Evolutionary conservation across 129 eudicot genomes (phyloP).

Genomic region (Lactuca saligna): DNA sequence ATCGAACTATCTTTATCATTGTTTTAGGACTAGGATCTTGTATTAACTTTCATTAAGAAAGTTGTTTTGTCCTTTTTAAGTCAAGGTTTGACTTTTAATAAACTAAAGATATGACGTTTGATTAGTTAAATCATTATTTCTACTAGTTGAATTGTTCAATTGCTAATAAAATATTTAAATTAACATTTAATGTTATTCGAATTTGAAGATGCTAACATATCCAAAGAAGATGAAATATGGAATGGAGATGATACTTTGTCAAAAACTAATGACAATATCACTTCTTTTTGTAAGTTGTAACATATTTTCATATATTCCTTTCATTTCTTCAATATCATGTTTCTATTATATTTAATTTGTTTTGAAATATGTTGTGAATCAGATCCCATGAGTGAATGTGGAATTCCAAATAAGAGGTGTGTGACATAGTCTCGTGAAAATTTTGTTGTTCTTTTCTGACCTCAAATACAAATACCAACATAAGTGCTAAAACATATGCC

Average conservation of each 20-base stretch:
- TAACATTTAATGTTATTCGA: too few relatives aligned
- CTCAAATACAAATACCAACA: conserved; percentile 35
- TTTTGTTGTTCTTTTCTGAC: conserved; percentile 30
- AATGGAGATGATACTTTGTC: too few relatives aligned
- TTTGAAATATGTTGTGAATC: conserved; percentile 12
- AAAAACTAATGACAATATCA: too few relatives aligned
- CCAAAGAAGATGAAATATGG: too few relatives aligned
- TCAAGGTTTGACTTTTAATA: conserved; percentile 44
- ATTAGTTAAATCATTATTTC: conserved; percentile 4
- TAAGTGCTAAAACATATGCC: conserved; percentile 34
- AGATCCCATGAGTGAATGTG: conserved; percentile 40
- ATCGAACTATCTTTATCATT: conserved; percentile 16
- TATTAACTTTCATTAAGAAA: conserved; percentile 59
- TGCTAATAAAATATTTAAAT: too few relatives aligned
- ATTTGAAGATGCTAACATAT: too few relatives aligned
- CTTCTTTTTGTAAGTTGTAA: too few relatives aligned
- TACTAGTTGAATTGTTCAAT: too few relatives aligned
- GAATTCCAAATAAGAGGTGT: conserved; percentile 46
- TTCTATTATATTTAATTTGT: neutral
- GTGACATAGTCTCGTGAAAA: conserved; percentile 28
- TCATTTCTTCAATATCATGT: too few relatives aligned
- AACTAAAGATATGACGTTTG: conserved; percentile 17
- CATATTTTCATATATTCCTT: too few relatives aligned
- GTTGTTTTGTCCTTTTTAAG: conserved; percentile 59
- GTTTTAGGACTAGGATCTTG: conserved; percentile 75